A percentile compares a stretch with the other conserved stretches of the same genome.
Conservation (phyloP, 306 rosid genomes). For the Cucurbita maxima region DNA sequence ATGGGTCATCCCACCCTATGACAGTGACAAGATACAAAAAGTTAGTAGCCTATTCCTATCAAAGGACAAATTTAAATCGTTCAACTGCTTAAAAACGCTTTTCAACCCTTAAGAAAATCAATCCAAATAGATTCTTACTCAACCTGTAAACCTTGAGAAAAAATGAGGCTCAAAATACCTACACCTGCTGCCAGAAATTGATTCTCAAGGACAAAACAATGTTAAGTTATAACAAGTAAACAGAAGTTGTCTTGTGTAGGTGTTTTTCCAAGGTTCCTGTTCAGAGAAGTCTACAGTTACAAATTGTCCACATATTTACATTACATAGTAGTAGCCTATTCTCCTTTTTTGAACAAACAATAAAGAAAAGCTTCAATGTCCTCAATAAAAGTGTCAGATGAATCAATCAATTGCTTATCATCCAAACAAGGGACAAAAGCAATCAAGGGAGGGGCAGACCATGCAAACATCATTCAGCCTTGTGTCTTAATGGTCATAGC, state of each 20-base stretch:
- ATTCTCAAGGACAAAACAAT: neutral
- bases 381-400: neutral
- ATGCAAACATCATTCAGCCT: neutral
- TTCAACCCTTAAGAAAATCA: too few relatives aligned
- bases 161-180: neutral
- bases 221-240: neutral
- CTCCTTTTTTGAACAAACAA: neutral
- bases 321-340: neutral
- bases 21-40: too few relatives aligned
- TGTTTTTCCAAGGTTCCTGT: neutral
- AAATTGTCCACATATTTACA: neutral
- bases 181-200: neutral
- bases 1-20: too few relatives aligned
- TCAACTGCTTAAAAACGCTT: too few relatives aligned
- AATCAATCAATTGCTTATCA: neutral
- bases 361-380: neutral
- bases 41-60: too few relatives aligned
- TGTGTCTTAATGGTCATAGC: too few relatives aligned
- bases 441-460: neutral
- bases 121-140: neutral
- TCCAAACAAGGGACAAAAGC: conserved; percentile 1
- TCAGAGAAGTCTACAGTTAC: neutral
- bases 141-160: too few relatives aligned
- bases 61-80: too few relatives aligned
- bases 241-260: neutral